Conservation (phyloP, 805 yeast species). For the Cyberlindnera lachancei region DNA sequence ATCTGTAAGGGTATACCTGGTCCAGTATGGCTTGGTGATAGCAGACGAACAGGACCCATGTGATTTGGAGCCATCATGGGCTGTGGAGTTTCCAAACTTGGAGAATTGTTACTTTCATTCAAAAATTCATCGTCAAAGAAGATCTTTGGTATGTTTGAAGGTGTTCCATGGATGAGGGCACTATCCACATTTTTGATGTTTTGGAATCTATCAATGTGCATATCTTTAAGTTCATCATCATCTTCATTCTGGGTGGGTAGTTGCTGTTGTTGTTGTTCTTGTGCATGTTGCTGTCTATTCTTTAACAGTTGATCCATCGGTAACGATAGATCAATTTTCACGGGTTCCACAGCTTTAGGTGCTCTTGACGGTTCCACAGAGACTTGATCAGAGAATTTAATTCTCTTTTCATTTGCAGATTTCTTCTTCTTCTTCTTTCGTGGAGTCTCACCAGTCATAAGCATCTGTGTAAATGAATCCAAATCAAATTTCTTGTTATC, state of each 20-base stretch:
- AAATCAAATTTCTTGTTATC: slow-evolving; percentile 46
- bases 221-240: slow-evolving; percentile 63
- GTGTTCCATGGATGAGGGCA: slow-evolving; percentile 64
- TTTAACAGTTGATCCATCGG: slow-evolving; percentile 71
- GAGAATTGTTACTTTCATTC: slow-evolving; percentile 10
- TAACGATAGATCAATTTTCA: slow-evolving; percentile 36
- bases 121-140: slow-evolving; percentile 23
- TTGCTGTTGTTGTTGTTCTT: slow-evolving; percentile 28
- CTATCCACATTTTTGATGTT: slow-evolving; percentile 71
- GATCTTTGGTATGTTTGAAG: slow-evolving; percentile 40
- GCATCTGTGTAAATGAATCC: slow-evolving; percentile 78
- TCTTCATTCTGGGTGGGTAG: slow-evolving; percentile 47
- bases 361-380: slow-evolving; percentile 12
- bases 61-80: slow-evolving; percentile 26
- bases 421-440: slow-evolving; percentile 23
- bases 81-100: slow-evolving; percentile 11
- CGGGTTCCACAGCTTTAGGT: slow-evolving; percentile 17
- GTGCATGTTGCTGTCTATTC: slow-evolving; percentile 30
- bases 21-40: slow-evolving; percentile 15
- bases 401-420: slow-evolving; percentile 42
- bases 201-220: slow-evolving; percentile 68
- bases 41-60: slow-evolving; percentile 14
- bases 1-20: slow-evolving; percentile 6
- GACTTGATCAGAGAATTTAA: slow-evolving; percentile 65
- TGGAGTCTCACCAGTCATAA: slow-evolving; percentile 75